Percentiles rank a stretch among this genome's conserved stretches.
phyloP scores from a whole-genome alignment of 1,139 yeast genomes.

The Petasospora fabianii region DNA sequence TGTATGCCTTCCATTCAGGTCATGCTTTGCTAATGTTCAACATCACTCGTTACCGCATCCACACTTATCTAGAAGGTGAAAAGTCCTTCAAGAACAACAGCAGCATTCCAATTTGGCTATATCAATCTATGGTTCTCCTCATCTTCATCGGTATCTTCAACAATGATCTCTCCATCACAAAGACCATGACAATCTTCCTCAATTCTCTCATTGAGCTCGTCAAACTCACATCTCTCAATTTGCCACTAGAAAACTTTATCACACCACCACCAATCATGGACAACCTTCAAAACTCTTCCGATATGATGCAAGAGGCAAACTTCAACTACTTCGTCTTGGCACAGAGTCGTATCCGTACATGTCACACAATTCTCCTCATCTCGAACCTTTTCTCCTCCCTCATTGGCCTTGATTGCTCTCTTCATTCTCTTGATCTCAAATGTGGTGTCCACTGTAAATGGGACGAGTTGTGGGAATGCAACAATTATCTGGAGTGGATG shows the following conservation, averaged over 20 bases:
- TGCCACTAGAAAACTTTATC: slow-evolving; percentile 60
- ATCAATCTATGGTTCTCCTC: slow-evolving; percentile 77
- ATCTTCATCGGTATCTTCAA: slow-evolving; percentile 81
- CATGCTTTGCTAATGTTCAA: slow-evolving; percentile 77
- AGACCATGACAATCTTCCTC: slow-evolving; percentile 71
- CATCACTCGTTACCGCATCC: slow-evolving; percentile 73
- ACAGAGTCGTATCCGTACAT: slow-evolving; percentile 82
- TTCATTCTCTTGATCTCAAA: slow-evolving; percentile 55
- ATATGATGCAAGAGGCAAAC: slow-evolving; percentile 42
- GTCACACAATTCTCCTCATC: slow-evolving; percentile 72
- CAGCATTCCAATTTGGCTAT: slow-evolving; percentile 81
- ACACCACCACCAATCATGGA: slow-evolving; percentile 52
- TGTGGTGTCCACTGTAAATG: slow-evolving; percentile 74
- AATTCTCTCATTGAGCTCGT: slow-evolving; percentile 76
- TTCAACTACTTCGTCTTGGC: slow-evolving; percentile 76
- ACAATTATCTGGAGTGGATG: slow-evolving; percentile 57
- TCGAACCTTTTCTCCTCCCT: slow-evolving; percentile 68
- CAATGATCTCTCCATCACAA: slow-evolving; percentile 68
- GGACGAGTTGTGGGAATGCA: slow-evolving; percentile 69
- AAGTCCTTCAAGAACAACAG: slow-evolving; percentile 51
- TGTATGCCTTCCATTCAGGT: slow-evolving; percentile 75
- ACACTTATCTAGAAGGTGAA: slow-evolving; percentile 65
- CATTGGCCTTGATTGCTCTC: slow-evolving; percentile 56
- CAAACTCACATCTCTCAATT: slow-evolving; percentile 69
- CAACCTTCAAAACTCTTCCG: slow-evolving; percentile 32